phyloP scores from a whole-genome alignment of 2,329 filamentous ascomycete genomes.

The Chaetomiaceae sp. region DNA sequence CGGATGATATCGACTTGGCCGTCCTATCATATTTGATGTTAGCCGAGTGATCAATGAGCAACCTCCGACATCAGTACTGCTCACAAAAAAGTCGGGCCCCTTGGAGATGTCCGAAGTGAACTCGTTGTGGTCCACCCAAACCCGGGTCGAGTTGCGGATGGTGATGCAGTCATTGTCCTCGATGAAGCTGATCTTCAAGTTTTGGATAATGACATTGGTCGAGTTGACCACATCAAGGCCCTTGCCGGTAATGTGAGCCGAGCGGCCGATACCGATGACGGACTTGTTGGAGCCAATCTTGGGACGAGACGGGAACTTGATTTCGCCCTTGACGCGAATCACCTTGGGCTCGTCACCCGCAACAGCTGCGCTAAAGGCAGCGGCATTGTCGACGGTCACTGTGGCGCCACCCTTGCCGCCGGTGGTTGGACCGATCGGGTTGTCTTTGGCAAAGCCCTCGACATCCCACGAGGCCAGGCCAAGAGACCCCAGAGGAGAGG shows the following conservation, averaged over 20 bases:
- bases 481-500: conserved; percentile 9
- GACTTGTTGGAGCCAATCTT: conserved; percentile 43
- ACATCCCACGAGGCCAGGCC: conserved; percentile 22
- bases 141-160: conserved; percentile 41
- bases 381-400: conserved; percentile 41
- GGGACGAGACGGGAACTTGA: conserved; percentile 38
- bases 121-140: conserved; percentile 47
- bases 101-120: conserved; percentile 39
- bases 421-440: conserved; percentile 37
- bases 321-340: conserved; percentile 40
- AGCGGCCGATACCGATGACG: conserved; percentile 32
- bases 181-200: conserved; percentile 32
- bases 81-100: conserved; percentile 37
- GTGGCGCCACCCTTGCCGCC: conserved; percentile 44
- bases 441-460: conserved; percentile 31
- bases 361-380: conserved; percentile 42
- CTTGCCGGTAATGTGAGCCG: conserved; percentile 32
- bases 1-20: conserved; percentile 44
- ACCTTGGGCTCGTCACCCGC: conserved; percentile 38
- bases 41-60: neutral
- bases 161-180: conserved; percentile 41
- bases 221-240: conserved; percentile 32
- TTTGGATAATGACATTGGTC: conserved; percentile 37
- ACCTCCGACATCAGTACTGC: too few relatives aligned
- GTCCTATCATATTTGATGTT: conserved; percentile 29